phyloP scores from a whole-genome alignment of 371 early-diverging fungal genomes.

The Mortierella sp. region DNA sequence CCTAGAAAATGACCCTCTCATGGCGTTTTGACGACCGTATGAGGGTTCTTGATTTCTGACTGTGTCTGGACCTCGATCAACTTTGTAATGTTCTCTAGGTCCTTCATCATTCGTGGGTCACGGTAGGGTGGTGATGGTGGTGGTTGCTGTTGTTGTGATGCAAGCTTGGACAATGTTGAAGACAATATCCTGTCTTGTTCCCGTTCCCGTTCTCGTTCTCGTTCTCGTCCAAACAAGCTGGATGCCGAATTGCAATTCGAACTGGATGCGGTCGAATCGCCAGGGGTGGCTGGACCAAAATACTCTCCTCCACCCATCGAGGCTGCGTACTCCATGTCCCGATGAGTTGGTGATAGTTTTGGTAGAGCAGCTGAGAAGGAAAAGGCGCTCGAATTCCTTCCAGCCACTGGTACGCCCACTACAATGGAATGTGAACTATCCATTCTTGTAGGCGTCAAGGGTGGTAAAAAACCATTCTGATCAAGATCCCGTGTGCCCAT shows the following conservation, averaged over 20 bases:
- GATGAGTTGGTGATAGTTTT: neutral
- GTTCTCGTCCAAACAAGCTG: too few species aligned
- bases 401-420: slow-evolving; percentile 19
- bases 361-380: slow-evolving; percentile 20
- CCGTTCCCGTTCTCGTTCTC: too few species aligned
- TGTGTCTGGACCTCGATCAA: slow-evolving; percentile 21
- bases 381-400: neutral
- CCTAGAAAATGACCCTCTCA: too few species aligned
- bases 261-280: too few species aligned
- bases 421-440: slow-evolving; percentile 22
- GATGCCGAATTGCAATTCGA: too few species aligned
- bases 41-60: slow-evolving; percentile 29
- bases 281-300: too few species aligned
- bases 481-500: slow-evolving; percentile 8
- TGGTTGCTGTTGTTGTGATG: neutral
- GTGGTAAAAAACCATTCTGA: slow-evolving; percentile 20
- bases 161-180: neutral
- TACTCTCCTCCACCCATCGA: too few species aligned
- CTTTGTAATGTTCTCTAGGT: slow-evolving; percentile 30
- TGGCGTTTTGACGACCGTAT: slow-evolving; percentile 16
- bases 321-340: neutral
- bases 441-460: slow-evolving; percentile 18
- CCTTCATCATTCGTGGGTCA: slow-evolving; percentile 31
- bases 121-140: slow-evolving; percentile 7
- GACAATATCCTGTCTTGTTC: neutral